A percentile compares a stretch with the other conserved stretches of the same genome.
phyloP scores from a whole-genome alignment of 352 stramenopile species.

The Pythium plurisporium region DNA sequence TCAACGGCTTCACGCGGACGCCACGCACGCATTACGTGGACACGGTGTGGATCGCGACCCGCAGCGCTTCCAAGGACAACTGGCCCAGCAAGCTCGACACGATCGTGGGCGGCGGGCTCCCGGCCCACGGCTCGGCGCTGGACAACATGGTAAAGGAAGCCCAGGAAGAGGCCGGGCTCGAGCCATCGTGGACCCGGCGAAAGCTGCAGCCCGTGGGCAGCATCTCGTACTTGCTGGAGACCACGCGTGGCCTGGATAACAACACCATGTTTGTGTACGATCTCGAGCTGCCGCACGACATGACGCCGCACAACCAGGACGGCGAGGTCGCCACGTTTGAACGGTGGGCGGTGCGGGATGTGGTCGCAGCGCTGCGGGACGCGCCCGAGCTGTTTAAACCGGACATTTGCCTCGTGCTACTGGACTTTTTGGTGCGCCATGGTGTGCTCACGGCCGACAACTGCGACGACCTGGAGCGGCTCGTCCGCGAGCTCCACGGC shows the following conservation, averaged over 20 bases:
- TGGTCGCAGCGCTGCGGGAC: slow-evolving; percentile 32
- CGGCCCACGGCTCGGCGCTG: slow-evolving; percentile 35
- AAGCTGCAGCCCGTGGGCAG: slow-evolving; percentile 38
- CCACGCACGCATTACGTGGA: slow-evolving; percentile 19
- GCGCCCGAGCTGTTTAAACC: slow-evolving; percentile 62
- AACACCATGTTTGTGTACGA: slow-evolving; percentile 75
- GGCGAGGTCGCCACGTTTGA: slow-evolving; percentile 64
- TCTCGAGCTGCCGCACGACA: slow-evolving; percentile 37
- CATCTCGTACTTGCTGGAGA: slow-evolving; percentile 53
- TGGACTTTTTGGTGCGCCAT: slow-evolving; percentile 66
- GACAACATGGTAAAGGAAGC: slow-evolving; percentile 79
- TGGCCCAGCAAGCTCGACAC: slow-evolving; percentile 56
- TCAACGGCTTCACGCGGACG: slow-evolving; percentile 61
- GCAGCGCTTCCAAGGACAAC: slow-evolving; percentile 42
- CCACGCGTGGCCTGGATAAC: slow-evolving; percentile 52
- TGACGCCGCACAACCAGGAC: slow-evolving; percentile 44
- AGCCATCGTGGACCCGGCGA: slow-evolving; percentile 28
- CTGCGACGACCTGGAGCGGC: slow-evolving; percentile 24
- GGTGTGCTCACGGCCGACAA: slow-evolving; percentile 57
- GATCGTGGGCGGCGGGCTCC: slow-evolving; percentile 57
- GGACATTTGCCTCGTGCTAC: slow-evolving; percentile 59
- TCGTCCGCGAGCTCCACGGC: slow-evolving; percentile 2
- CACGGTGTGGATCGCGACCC: slow-evolving; percentile 60
- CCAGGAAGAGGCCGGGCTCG: slow-evolving; percentile 53
- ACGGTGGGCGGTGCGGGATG: slow-evolving; percentile 37